phyloP scores from a whole-genome alignment of 805 yeast species.

The Yarrowia sp. region DNA sequence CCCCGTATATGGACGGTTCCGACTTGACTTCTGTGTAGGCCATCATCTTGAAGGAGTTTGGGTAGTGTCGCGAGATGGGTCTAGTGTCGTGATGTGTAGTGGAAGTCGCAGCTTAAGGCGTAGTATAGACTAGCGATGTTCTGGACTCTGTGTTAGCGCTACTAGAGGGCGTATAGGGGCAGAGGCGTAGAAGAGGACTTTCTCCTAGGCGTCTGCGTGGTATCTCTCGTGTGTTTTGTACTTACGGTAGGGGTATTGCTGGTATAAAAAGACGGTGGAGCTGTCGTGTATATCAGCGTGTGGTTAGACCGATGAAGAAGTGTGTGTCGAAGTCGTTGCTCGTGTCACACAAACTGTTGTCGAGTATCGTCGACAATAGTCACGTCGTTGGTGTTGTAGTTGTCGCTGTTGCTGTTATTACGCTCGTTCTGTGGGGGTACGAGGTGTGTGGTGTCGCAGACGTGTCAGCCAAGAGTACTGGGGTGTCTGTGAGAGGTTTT shows the following conservation, averaged over 20 bases:
- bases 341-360: background rate
- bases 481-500: no score
- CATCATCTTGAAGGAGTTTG: background rate
- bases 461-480: no score
- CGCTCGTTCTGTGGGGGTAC: no score
- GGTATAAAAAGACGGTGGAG: no score
- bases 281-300: no score
- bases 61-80: no score
- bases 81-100: no score
- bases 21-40: constrained; percentile 18
- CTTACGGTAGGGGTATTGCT: no score
- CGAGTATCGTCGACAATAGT: background rate
- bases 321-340: background rate
- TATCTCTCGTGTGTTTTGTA: background rate
- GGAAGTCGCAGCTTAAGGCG: no score
- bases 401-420: background rate
- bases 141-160: constrained; percentile 3
- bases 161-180: background rate
- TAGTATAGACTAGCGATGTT: background rate
- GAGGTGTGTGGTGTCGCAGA: no score
- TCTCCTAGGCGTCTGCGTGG: background rate
- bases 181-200: background rate
- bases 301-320: no score
- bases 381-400: no score
- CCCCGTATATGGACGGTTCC: constrained; percentile 4